phyloP scores from a whole-genome alignment of 2,329 filamentous ascomycete genomes.

The Rhexocercosporidium sp. region DNA sequence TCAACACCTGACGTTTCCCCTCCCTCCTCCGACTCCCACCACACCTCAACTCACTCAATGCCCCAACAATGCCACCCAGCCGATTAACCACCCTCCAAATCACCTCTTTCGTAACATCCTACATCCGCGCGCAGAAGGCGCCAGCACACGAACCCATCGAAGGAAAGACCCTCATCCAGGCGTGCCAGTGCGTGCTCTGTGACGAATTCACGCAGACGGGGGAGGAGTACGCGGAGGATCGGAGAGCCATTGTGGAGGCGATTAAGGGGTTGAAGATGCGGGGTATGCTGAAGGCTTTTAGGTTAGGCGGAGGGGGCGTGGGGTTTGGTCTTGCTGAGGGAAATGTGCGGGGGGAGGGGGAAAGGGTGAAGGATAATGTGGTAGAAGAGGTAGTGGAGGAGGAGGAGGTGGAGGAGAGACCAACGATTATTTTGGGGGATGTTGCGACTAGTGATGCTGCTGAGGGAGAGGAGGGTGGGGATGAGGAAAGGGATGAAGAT shows the following conservation, averaged over 20 bases:
- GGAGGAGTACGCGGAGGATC: background rate
- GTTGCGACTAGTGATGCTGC: background rate
- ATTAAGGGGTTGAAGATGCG: constrained; percentile 16
- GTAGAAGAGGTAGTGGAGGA: too few relatives aligned
- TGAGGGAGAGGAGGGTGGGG: background rate
- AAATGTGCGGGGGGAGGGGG: background rate
- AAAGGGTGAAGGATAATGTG: background rate
- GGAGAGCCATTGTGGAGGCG: background rate
- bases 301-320: background rate
- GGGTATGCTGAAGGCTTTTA: background rate
- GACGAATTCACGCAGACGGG: background rate
- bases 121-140: constrained; percentile 8
- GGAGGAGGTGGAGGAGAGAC: background rate
- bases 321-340: background rate
- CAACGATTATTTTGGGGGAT: background rate
- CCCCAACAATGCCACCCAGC: background rate
- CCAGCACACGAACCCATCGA: background rate
- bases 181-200: constrained; percentile 9
- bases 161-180: background rate
- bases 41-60: constrained; percentile 6
- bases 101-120: constrained; percentile 2
- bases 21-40: background rate
- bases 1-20: background rate
- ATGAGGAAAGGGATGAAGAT: background rate
- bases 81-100: background rate